These are phyloP conservation scores for Endothia cerciana DNA, from an alignment of 2,329 filamentous ascomycete genomes.

Conservation along the genomic window DNA sequence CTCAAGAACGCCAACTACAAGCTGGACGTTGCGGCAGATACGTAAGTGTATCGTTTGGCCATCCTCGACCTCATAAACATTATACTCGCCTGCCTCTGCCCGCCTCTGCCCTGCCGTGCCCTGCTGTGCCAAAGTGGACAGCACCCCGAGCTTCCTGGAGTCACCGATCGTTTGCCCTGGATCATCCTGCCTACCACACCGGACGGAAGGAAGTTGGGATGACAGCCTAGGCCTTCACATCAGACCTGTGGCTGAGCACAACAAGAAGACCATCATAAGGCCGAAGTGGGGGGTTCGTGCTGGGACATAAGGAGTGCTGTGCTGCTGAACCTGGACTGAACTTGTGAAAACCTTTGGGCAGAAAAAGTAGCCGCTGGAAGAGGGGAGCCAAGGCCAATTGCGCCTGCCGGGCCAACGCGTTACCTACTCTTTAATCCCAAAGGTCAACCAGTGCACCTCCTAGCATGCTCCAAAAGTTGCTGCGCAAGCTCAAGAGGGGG, in stretches of 20 bases:
- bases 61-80: slow-evolving; percentile 9
- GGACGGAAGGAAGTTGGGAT: neutral
- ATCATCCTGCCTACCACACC: neutral
- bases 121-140: neutral
- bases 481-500: slow-evolving; percentile 11
- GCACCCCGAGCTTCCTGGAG: slow-evolving; percentile 8
- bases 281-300: neutral
- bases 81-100: neutral
- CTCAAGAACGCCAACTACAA: slow-evolving; percentile 54
- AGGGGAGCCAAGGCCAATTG: neutral
- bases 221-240: neutral
- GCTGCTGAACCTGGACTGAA: neutral
- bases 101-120: neutral
- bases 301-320: neutral
- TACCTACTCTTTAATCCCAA: neutral
- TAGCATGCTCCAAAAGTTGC: slow-evolving; percentile 19
- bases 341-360: neutral
- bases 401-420: neutral
- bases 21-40: slow-evolving; percentile 58
- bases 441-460: neutral
- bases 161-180: neutral
- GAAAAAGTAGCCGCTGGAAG: neutral
- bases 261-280: neutral
- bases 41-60: slow-evolving; percentile 51
- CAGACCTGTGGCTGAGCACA: neutral